Conservation (phyloP, 108 stramenopile species). For the Nannochloropsis gaditana region DNA sequence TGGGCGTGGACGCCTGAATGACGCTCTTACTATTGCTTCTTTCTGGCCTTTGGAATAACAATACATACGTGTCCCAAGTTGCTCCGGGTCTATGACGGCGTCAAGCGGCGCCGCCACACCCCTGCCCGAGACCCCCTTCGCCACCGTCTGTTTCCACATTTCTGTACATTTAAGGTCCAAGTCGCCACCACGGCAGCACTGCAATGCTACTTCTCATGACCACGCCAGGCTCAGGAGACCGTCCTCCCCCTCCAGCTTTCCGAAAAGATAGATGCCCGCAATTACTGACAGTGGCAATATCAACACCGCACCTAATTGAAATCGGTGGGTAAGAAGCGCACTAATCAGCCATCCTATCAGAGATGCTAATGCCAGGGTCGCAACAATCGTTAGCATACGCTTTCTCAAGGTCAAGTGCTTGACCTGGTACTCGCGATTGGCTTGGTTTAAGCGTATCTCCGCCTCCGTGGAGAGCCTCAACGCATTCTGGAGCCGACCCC, state of each 20-base stretch:
- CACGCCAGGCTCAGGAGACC: neutral
- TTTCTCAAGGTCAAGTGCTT: neutral
- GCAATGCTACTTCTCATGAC: neutral
- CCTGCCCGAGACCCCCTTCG: too few species aligned
- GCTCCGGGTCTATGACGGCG: too few species aligned
- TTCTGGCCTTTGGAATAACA: too few species aligned
- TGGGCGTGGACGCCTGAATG: too few species aligned
- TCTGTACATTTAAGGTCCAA: too few species aligned
- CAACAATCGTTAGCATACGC: conserved; percentile 7
- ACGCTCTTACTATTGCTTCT: too few species aligned
- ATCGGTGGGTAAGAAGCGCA: neutral
- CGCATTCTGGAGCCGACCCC: neutral
- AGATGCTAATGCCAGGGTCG: neutral
- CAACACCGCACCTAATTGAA: neutral
- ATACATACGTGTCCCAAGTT: too few species aligned
- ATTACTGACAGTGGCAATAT: neutral
- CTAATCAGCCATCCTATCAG: neutral
- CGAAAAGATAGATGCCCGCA: neutral
- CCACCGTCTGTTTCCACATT: too few species aligned
- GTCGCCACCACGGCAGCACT: too few species aligned
- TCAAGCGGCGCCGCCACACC: too few species aligned
- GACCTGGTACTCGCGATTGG: conserved; percentile 7
- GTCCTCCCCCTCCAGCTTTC: conserved; percentile 16
- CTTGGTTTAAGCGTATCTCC: neutral
- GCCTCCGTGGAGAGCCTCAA: neutral